These are phyloP conservation scores for Aspergillus ellipticus DNA, from an alignment of 495 filamentous ascomycete species.

Conservation along the genomic window DNA sequence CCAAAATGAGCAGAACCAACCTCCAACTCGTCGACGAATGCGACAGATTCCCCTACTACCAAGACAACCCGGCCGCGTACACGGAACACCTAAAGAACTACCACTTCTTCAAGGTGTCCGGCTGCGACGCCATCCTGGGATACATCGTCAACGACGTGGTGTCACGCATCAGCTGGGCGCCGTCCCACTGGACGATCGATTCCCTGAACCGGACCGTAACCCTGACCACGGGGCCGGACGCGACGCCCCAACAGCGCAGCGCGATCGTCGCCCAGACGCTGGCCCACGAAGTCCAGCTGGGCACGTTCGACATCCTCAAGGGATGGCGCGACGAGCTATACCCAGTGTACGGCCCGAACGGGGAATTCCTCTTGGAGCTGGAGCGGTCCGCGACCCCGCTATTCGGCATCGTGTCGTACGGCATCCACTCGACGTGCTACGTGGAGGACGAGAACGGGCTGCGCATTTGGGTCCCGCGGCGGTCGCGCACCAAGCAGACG, in stretches of 20 bases:
- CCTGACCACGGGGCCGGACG: slow-evolving; percentile 31
- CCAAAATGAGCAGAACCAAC: slow-evolving; percentile 43
- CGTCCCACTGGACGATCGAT: slow-evolving; percentile 51
- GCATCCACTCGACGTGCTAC: slow-evolving; percentile 84
- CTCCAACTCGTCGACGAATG: slow-evolving; percentile 55
- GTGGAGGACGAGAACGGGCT: slow-evolving; percentile 57
- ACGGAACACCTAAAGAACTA: slow-evolving; percentile 44
- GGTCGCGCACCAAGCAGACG: slow-evolving; percentile 73
- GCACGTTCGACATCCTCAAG: slow-evolving; percentile 65
- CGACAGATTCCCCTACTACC: slow-evolving; percentile 70
- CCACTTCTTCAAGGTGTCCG: slow-evolving; percentile 52
- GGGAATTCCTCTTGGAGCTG: slow-evolving; percentile 66
- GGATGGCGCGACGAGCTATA: slow-evolving; percentile 92
- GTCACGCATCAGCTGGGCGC: slow-evolving; percentile 51
- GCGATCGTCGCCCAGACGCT: slow-evolving; percentile 55
- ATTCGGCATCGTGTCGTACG: slow-evolving; percentile 86
- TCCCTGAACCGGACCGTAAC: slow-evolving; percentile 43
- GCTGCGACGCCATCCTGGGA: slow-evolving; percentile 53
- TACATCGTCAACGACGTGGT: slow-evolving; percentile 59
- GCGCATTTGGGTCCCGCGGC: slow-evolving; percentile 79
- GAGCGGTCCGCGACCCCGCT: slow-evolving; percentile 75
- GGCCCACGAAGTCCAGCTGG: slow-evolving; percentile 57
- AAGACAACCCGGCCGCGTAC: slow-evolving; percentile 51
- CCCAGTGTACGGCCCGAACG: slow-evolving; percentile 66
- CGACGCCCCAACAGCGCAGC: slow-evolving; percentile 56